Conservation (phyloP, 306 rosid genomes). For the Malus fusca region DNA sequence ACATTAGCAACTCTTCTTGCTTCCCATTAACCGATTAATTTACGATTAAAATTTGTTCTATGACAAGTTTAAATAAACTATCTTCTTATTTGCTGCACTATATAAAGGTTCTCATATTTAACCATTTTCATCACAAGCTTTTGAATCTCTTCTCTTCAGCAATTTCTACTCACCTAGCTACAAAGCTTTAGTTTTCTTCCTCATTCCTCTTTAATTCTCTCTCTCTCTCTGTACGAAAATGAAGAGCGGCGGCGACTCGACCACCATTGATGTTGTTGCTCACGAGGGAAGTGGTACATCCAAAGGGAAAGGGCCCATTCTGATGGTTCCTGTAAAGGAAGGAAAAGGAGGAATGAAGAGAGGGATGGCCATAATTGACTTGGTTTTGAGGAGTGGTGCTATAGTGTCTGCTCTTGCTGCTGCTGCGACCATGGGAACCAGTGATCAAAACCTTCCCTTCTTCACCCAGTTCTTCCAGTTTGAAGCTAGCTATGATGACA, state of each 20-base stretch:
- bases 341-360: slow-evolving; percentile 48
- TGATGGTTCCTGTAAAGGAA: slow-evolving; percentile 3
- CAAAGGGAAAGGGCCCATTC: slow-evolving; percentile 33
- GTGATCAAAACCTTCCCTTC: slow-evolving; percentile 76
- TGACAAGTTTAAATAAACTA: no score
- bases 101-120: slow-evolving; percentile 1
- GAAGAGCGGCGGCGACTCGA: slow-evolving; percentile 39
- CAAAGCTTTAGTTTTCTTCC: background rate
- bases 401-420: slow-evolving; percentile 51
- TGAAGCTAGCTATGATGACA: slow-evolving; percentile 73
- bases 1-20: no score
- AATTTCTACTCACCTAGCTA: background rate
- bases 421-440: slow-evolving; percentile 69
- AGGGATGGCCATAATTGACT: slow-evolving; percentile 61
- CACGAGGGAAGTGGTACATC: slow-evolving; percentile 32
- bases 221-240: slow-evolving; percentile 13
- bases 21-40: no score
- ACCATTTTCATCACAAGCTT: slow-evolving; percentile 9
- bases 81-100: background rate
- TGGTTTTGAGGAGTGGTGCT: slow-evolving; percentile 70
- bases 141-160: background rate
- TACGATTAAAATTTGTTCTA: no score
- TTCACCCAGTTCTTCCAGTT: slow-evolving; percentile 90
- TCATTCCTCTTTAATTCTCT: background rate
- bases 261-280: slow-evolving; percentile 32